Percentiles rank a stretch among this genome's conserved stretches.
Evolutionary conservation across 2,329 filamentous ascomycete genomes (phyloP).

Genomic region (Diaporthe eres): DNA sequence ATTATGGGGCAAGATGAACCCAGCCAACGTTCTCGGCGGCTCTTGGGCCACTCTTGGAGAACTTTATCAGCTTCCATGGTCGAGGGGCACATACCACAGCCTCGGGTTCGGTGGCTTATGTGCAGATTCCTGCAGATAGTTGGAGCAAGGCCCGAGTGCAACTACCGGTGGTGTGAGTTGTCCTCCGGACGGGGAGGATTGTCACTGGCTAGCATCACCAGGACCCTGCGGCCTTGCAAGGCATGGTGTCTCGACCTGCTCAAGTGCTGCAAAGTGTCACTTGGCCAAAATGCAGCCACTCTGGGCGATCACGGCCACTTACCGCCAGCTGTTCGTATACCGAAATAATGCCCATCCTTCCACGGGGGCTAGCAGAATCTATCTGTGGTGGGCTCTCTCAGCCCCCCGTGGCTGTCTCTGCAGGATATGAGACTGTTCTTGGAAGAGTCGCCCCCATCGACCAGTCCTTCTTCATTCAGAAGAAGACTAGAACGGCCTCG

Average conservation of each 20-base stretch:
- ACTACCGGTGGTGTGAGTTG: constrained; percentile 12
- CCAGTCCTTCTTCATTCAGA: background rate
- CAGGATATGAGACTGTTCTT: background rate
- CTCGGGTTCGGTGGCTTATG: constrained; percentile 22
- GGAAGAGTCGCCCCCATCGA: background rate
- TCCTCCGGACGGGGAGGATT: background rate
- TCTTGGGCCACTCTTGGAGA: background rate
- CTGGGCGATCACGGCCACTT: constrained; percentile 21
- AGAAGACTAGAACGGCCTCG: background rate
- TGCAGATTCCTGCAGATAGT: background rate
- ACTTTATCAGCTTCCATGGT: constrained; percentile 10
- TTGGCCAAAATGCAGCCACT: constrained; percentile 26
- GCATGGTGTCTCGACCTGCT: constrained; percentile 12
- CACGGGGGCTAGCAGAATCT: background rate
- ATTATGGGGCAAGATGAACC: background rate
- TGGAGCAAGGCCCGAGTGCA: background rate
- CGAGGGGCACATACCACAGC: background rate
- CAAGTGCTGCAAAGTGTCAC: constrained; percentile 9
- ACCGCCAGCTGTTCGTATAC: constrained; percentile 24
- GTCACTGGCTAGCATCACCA: background rate
- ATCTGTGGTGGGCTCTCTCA: constrained; percentile 4
- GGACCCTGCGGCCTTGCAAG: constrained; percentile 6
- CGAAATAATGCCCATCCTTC: constrained; percentile 15
- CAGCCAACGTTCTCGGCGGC: constrained; percentile 8
- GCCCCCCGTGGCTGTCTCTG: constrained; percentile 14